Conservation (phyloP, 768 basidiomycete species). For the Cantharellus cinnabarinus region DNA sequence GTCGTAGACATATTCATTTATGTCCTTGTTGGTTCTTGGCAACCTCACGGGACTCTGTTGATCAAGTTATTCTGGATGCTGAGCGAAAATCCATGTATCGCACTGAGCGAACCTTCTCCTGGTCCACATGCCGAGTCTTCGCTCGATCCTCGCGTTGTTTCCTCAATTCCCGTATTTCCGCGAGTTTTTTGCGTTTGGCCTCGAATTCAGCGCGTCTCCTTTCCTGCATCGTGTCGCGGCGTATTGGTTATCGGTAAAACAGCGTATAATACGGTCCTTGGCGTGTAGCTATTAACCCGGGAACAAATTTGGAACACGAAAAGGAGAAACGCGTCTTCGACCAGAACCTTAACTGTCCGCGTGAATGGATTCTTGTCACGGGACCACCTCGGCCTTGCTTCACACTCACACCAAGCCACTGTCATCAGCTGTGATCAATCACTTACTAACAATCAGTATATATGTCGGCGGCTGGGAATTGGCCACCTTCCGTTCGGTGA, state of each 20-base stretch:
- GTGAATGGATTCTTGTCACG: too few species aligned
- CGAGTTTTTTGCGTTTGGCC: constrained; percentile 73
- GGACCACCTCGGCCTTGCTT: too few species aligned
- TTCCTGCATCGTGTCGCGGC: constrained; percentile 27
- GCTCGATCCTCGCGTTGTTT: constrained; percentile 44
- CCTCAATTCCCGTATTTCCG: constrained; percentile 58
- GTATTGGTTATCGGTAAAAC: too few species aligned
- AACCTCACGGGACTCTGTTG: too few species aligned
- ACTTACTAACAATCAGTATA: neutral
- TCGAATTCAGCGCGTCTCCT: constrained; percentile 73
- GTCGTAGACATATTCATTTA: constrained; percentile 47
- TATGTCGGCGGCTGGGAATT: neutral
- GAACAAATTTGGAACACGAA: neutral
- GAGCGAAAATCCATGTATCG: too few species aligned
- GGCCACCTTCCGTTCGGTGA: neutral
- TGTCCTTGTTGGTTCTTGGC: constrained; percentile 26
- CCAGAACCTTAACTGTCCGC: too few species aligned
- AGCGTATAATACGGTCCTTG: too few species aligned
- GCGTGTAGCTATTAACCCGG: too few species aligned
- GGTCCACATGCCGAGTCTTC: constrained; percentile 2
- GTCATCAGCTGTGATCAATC: neutral
- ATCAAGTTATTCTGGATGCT: too few species aligned
- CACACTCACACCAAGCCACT: too few species aligned
- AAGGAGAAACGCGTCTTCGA: neutral
- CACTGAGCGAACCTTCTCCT: too few species aligned